These are phyloP conservation scores for Barnettozyma salicaria DNA, from an alignment of 805 yeast species.

Conservation along the genomic window DNA sequence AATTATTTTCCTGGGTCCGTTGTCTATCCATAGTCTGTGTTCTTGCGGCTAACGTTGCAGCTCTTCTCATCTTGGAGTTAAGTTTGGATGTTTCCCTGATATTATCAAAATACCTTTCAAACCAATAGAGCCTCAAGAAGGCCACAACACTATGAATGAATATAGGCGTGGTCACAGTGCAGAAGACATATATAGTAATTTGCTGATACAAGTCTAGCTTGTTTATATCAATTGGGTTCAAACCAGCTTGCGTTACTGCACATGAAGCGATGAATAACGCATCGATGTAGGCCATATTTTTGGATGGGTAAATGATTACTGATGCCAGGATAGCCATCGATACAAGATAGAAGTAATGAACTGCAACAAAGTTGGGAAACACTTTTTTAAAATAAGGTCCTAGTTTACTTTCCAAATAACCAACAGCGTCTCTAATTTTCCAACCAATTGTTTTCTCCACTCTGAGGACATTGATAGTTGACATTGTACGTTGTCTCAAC, in stretches of 20 bases:
- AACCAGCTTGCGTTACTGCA: conserved; percentile 85
- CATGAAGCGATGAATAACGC: conserved; percentile 71
- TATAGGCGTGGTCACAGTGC: conserved; percentile 77
- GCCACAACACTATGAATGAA: conserved; percentile 77
- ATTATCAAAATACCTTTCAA: conserved; percentile 78
- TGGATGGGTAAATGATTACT: conserved; percentile 69
- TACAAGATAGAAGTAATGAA: conserved; percentile 69
- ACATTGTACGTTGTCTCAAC: conserved; percentile 11
- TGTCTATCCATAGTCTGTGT: conserved; percentile 27
- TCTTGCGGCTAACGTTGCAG: conserved; percentile 61
- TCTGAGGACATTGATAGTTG: conserved; percentile 11
- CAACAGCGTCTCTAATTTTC: conserved; percentile 34
- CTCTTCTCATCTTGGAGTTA: conserved; percentile 77
- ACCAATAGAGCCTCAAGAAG: conserved; percentile 79
- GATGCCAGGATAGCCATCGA: conserved; percentile 59
- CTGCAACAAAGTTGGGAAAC: conserved; percentile 44
- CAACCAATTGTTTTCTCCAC: conserved; percentile 35
- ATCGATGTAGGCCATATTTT: conserved; percentile 65
- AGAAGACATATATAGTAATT: conserved; percentile 53
- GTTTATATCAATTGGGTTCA: conserved; percentile 73
- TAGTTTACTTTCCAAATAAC: conserved; percentile 24
- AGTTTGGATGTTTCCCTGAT: conserved; percentile 73
- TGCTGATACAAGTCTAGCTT: conserved; percentile 71
- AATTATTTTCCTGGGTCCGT: conserved; percentile 12
- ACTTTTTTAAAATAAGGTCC: conserved; percentile 34